A percentile compares a stretch with the other conserved stretches of the same genome.
phyloP scores from a whole-genome alignment of 192 early-diverging fungal genomes.

The Funneliformis geosporum region DNA sequence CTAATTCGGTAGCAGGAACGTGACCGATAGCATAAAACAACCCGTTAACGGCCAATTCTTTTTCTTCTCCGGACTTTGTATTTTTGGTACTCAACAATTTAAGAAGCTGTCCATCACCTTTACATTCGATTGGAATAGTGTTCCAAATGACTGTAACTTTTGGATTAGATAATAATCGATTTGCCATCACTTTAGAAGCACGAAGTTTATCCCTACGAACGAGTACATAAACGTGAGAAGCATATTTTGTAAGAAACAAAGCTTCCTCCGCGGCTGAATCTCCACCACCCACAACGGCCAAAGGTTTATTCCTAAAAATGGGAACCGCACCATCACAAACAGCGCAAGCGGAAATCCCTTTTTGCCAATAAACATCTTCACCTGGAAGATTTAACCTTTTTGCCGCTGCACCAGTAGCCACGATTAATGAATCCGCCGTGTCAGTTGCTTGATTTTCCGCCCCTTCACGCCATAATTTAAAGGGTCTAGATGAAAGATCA shows the following conservation, averaged over 20 bases:
- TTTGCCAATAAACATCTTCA: slow-evolving; percentile 95
- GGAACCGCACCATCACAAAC: slow-evolving; percentile 99
- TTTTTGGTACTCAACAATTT: slow-evolving; percentile 72
- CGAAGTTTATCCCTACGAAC: slow-evolving; percentile 95
- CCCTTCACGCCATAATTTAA: slow-evolving; percentile 87
- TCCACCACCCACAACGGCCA: slow-evolving; percentile 95
- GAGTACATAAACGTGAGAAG: slow-evolving; percentile 89
- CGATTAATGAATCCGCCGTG: slow-evolving; percentile 81
- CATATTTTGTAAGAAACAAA: slow-evolving; percentile 95
- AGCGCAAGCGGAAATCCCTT: slow-evolving; percentile 98
- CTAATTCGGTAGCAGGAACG: slow-evolving; percentile 78
- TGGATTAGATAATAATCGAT: slow-evolving; percentile 79
- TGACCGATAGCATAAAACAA: slow-evolving; percentile 99
- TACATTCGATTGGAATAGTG: slow-evolving; percentile 78
- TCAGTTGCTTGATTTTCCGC: slow-evolving; percentile 69
- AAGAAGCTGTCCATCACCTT: slow-evolving; percentile 85
- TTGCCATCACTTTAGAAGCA: slow-evolving; percentile 97
- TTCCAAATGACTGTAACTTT: slow-evolving; percentile 95
- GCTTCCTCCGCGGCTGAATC: slow-evolving; percentile 97
- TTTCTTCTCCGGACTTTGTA: slow-evolving; percentile 68
- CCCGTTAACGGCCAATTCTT: slow-evolving; percentile 78
- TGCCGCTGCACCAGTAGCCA: slow-evolving; percentile 99
- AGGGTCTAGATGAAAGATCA: slow-evolving; percentile 78
- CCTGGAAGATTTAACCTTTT: slow-evolving; percentile 87
- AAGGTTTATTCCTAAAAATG: slow-evolving; percentile 93